Evolutionary conservation across 116 monocot species (phyloP).

Genomic region (Iris pallida): DNA sequence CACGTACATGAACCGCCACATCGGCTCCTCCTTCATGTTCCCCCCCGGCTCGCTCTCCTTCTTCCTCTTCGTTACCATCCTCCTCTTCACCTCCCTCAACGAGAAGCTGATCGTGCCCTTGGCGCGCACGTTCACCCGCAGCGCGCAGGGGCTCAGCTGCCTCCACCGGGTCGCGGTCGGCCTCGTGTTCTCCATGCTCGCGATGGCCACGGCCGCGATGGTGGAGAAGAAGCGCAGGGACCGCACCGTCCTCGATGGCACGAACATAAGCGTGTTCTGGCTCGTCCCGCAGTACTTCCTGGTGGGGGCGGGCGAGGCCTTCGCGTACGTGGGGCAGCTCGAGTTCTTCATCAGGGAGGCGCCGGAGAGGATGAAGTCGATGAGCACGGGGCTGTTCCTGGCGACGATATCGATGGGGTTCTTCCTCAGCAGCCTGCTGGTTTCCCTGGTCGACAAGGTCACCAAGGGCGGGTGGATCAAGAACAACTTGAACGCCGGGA

Average conservation of each 20-base stretch:
- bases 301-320: constrained; percentile 19
- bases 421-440: constrained; percentile 22
- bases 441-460: constrained; percentile 8
- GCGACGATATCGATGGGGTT: constrained; percentile 18
- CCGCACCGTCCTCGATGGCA: background rate
- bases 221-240: constrained; percentile 9
- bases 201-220: constrained; percentile 11
- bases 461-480: constrained; percentile 13
- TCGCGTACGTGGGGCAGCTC: constrained; percentile 18
- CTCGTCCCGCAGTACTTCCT: constrained; percentile 23
- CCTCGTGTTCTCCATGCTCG: constrained; percentile 4
- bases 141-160: constrained; percentile 6
- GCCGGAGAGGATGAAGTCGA: constrained; percentile 25
- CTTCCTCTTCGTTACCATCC: constrained; percentile 17
- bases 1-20: constrained; percentile 17
- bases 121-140: constrained; percentile 12
- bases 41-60: constrained; percentile 19
- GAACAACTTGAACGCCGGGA: constrained; percentile 15
- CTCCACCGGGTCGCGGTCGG: constrained; percentile 19
- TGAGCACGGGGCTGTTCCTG: constrained; percentile 24
- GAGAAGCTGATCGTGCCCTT: constrained; percentile 17
- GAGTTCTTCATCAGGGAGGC: constrained; percentile 27
- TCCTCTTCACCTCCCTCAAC: constrained; percentile 18
- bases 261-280: constrained; percentile 14
- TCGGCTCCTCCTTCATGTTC: constrained; percentile 8